Evolutionary conservation across 805 yeast genomes (phyloP), one percentile per base, ranked within the genome.

Genomic region (Candida lessepsii): DNA sequence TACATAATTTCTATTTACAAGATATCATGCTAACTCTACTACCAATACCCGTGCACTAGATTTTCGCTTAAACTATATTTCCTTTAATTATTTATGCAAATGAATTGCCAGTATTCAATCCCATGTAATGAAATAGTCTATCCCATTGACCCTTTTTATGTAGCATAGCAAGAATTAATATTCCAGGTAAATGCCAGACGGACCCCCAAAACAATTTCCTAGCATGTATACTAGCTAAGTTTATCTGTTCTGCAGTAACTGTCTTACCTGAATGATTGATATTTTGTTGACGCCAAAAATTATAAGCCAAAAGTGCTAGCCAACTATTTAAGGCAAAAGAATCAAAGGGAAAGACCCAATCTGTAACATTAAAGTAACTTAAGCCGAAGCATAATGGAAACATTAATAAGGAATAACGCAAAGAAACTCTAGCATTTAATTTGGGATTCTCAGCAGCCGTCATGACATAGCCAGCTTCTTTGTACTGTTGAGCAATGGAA

Each of bases 91-190:
- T 8, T 31, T 17, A 31, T n/a, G 35, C 3, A 14, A 32, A 32
- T 3, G 35, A 21, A 6, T 32, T 15, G 4, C 14, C 16, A 4
- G 27, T 9, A 20, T 23, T 32, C 3, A 32, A 28, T 2, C 58
- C 65, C 30, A 67, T 39, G 43, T 63, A 64, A n/a, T 37, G 39
- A 40, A 65, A 61, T 23, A 67, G 39, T 29, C 70, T 60, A 56
- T 89, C 96, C 97, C 97, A 91, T 58, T 89, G 88, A 5, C 96
- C 96, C 58, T 83, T 83, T 63, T 93, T 93, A 62, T 93, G 98
- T 37, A 93, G 60, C 89, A 93, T 91, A 1, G 98, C 97, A 45
- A 93, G 67, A 14, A 89, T 83, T 39, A 93, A 67, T 11, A 95
- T 83, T 0, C 85, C 90, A 0, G 99, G 99, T 33, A 93, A 66